phyloP scores from a whole-genome alignment of 2,329 filamentous ascomycete genomes.

The Cercospora sp. region DNA sequence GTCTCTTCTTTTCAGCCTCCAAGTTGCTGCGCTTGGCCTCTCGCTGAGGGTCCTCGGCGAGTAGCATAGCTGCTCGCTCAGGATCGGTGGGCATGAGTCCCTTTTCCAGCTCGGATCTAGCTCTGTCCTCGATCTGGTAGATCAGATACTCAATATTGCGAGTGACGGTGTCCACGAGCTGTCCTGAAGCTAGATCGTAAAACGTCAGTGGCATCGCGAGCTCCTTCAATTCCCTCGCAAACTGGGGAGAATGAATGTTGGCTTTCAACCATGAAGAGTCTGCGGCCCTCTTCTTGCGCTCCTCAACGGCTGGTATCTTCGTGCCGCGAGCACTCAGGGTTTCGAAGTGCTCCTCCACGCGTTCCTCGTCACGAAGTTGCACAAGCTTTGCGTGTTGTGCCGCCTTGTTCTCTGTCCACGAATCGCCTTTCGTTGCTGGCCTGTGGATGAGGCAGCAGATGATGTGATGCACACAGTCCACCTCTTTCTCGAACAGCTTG shows the following conservation, averaged over 20 bases:
- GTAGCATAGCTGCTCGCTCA: constrained; percentile 32
- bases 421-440: constrained; percentile 39
- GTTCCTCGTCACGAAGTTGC: constrained; percentile 32
- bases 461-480: constrained; percentile 28
- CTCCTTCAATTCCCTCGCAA: constrained; percentile 60
- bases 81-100: constrained; percentile 22
- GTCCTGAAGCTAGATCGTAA: constrained; percentile 65
- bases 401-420: constrained; percentile 29
- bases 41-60: constrained; percentile 41
- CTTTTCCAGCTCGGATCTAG: constrained; percentile 15
- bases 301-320: constrained; percentile 32
- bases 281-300: constrained; percentile 34
- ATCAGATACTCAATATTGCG: constrained; percentile 30
- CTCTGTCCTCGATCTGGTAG: constrained; percentile 20
- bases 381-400: constrained; percentile 30
- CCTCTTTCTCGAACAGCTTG: constrained; percentile 34
- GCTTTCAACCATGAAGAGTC: constrained; percentile 34
- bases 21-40: constrained; percentile 34
- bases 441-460: constrained; percentile 21
- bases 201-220: constrained; percentile 67
- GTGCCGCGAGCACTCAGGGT: constrained; percentile 24
- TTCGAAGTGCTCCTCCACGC: constrained; percentile 36
- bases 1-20: constrained; percentile 32
- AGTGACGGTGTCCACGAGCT: constrained; percentile 60
- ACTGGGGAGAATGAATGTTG: constrained; percentile 59